A percentile compares a stretch with the other conserved stretches of the same genome.
phyloP scores from a whole-genome alignment of 116 monocot genomes.

The Iris pallida region DNA sequence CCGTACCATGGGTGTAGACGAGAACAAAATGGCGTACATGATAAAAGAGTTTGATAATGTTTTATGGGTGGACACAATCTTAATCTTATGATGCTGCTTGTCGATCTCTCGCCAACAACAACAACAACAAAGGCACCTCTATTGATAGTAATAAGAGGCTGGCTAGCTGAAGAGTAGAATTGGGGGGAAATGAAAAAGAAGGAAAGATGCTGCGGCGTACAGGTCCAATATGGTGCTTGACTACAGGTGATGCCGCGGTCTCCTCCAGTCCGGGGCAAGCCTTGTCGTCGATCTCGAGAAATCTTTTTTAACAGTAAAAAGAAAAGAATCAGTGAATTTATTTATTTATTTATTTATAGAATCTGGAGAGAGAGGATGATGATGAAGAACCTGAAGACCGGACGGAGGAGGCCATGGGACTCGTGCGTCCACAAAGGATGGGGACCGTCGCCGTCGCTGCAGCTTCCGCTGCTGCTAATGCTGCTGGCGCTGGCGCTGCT shows the following conservation, averaged over 20 bases:
- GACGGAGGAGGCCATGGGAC: constrained; percentile 71
- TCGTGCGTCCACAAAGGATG: constrained; percentile 66
- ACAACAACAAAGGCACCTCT: no score
- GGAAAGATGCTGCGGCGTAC: constrained; percentile 30
- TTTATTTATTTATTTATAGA: background rate
- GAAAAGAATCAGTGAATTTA: background rate
- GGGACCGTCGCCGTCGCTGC: constrained; percentile 8
- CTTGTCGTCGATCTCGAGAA: constrained; percentile 72
- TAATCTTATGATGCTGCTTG: no score
- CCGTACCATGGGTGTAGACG: no score
- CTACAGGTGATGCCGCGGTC: constrained; percentile 58
- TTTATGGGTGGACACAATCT: no score
- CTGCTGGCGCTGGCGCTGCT: constrained; percentile 31
- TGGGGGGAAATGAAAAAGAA: background rate
- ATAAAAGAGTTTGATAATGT: no score
- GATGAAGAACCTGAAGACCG: constrained; percentile 76
- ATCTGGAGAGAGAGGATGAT: background rate
- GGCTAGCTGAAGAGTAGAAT: no score
- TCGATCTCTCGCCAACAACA: no score
- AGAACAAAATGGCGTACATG: no score
- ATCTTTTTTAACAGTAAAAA: constrained; percentile 26
- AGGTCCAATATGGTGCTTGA: constrained; percentile 77
- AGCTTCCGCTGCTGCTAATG: constrained; percentile 11
- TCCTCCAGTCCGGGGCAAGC: constrained; percentile 92
- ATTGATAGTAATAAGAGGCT: no score